Conservation (phyloP, 768 basidiomycete genomes). For the Pulveroboletus sp. region DNA sequence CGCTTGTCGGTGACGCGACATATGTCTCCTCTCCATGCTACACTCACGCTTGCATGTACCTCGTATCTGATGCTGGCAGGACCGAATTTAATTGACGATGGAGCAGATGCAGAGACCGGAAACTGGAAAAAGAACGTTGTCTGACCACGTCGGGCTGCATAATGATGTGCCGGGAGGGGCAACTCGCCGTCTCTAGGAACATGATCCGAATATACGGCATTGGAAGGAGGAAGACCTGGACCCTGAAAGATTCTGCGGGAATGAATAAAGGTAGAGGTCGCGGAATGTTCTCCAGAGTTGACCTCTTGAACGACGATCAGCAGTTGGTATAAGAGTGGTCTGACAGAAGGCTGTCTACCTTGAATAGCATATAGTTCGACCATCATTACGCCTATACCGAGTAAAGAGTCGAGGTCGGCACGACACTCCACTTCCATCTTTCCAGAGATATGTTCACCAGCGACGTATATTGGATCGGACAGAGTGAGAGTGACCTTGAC, state of each 20-base stretch:
- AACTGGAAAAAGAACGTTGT: slow-evolving; percentile 82
- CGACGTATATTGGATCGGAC: slow-evolving; percentile 56
- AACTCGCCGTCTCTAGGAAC: slow-evolving; percentile 49
- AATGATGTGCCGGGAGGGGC: slow-evolving; percentile 58
- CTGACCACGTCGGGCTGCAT: slow-evolving; percentile 68
- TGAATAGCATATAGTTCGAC: slow-evolving; percentile 72
- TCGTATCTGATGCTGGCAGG: slow-evolving; percentile 69
- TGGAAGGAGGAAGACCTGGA: slow-evolving; percentile 76
- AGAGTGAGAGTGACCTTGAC: slow-evolving; percentile 63
- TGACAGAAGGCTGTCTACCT: slow-evolving; percentile 36
- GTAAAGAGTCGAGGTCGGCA: slow-evolving; percentile 55
- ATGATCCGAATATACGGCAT: slow-evolving; percentile 63
- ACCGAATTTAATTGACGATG: slow-evolving; percentile 68
- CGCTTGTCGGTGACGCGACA: slow-evolving; percentile 59
- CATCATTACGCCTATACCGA: slow-evolving; percentile 73
- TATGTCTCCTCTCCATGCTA: slow-evolving; percentile 71
- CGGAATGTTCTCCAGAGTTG: slow-evolving; percentile 73
- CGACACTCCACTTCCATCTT: slow-evolving; percentile 79
- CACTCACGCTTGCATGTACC: slow-evolving; percentile 65
- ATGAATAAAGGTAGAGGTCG: slow-evolving; percentile 72
- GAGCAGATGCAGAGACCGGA: slow-evolving; percentile 60
- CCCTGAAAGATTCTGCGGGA: slow-evolving; percentile 73
- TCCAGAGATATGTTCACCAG: slow-evolving; percentile 62
- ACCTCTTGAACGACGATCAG: slow-evolving; percentile 46
- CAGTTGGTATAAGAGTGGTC: neutral